These are phyloP conservation scores for Aureobasidium leucospermi DNA, from an alignment of 2,329 filamentous ascomycete genomes.

Conservation along the genomic window DNA sequence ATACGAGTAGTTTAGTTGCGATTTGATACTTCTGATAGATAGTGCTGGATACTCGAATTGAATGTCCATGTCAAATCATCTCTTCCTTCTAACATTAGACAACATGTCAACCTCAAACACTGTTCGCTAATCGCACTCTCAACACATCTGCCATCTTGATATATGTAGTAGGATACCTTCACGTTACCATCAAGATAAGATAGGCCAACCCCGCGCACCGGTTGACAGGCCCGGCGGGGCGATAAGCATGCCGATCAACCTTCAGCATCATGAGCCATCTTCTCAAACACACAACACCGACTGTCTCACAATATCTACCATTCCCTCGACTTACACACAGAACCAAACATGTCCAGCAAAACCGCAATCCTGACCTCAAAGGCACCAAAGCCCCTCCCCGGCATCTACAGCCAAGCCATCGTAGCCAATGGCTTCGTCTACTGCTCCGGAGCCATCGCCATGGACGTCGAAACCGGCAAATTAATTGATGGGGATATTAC, in stretches of 20 bases:
- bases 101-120: neutral
- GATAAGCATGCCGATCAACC: neutral
- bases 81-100: neutral
- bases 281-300: neutral
- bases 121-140: too few species aligned
- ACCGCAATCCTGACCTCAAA: conserved; percentile 12
- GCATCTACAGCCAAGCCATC: conserved; percentile 29
- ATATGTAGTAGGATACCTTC: neutral
- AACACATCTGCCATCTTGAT: too few species aligned
- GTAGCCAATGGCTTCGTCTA: conserved; percentile 58
- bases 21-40: neutral
- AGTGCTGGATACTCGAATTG: neutral
- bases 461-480: conserved; percentile 48
- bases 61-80: neutral
- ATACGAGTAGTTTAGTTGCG: neutral
- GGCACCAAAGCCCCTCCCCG: conserved; percentile 16
- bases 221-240: neutral
- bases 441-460: conserved; percentile 57
- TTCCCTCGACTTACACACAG: neutral
- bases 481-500: conserved; percentile 51
- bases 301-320: neutral
- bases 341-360: conserved; percentile 14
- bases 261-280: neutral
- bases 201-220: conserved; percentile 4
- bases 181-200: conserved; percentile 1